Base-by-base conservation (phyloP, 108 stramenopile genomes). In the Conticribra weissflogii region DNA sequence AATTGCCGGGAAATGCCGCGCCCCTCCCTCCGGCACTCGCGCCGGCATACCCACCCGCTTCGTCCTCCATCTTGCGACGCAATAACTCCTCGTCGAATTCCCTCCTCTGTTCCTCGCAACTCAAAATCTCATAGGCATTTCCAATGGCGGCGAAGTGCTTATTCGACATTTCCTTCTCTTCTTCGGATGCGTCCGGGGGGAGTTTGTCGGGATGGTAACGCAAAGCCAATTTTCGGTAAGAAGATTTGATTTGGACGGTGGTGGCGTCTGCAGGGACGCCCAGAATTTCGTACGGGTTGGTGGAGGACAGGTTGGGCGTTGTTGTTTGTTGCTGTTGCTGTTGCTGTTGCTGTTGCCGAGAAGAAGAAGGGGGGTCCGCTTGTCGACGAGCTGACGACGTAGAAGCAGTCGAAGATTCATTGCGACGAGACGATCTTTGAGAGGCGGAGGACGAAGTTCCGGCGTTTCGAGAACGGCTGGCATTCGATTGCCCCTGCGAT, bases 271-370 rank as follows among this genome's bases (percentile, higher is more conserved):
- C 46, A 5, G 71, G 57, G 16, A 98, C 83, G 21, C 96, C 94
- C 9, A 98, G 82, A 15, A 96, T 72, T 65, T 83, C 75, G 68
- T 98, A 98, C 45, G 89, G 89, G 60, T 95, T 82, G 28, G 62
- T 31, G 5, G 75, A 71, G 3, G 71, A 56, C 31, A 71, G 36
- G 48, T 71, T 71, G 22, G 73, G 50, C 23, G n/a, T 19, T 5
- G 36, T 22, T 2, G 21, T 22, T n/a, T 41, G 36, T 41, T 41
- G 36, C 5, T 41, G 36, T 41, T 41, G 36, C 12, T 41, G 5
- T 12, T 41, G 5, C 36, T 5, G 5, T 41, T 5, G 36, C 5
- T 12, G 36, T 12, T 5, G 12, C 12, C 8, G 8, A 41, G 5
- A 12, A 9, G 36, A 41, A 9, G 36, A 41, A 9, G 36, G 8